phyloP scores from a whole-genome alignment of 805 yeast species.

The Saccharomyces eubayanus region DNA sequence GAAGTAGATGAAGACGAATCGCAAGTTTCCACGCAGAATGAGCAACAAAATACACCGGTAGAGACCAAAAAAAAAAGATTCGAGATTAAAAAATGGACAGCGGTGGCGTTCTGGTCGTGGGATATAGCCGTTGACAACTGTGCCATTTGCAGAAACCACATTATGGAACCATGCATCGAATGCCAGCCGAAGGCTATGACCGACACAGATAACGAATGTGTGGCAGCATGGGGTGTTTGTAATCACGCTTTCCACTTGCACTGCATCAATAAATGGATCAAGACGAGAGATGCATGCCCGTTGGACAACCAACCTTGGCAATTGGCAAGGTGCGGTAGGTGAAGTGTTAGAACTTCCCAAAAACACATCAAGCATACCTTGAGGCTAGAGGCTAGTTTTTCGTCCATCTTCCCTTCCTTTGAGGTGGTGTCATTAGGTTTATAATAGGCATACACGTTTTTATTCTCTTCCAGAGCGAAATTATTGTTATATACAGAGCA shows the following conservation, averaged over 20 bases:
- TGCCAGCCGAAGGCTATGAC: conserved; percentile 78
- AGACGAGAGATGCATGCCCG: conserved; percentile 93
- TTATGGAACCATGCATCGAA: conserved; percentile 97
- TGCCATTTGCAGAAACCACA: conserved; percentile 95
- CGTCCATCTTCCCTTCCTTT: not conserved
- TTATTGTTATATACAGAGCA: not conserved
- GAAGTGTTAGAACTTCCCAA: conserved; percentile 4
- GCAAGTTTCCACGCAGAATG: not conserved
- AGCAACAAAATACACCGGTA: not conserved
- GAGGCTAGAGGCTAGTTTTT: not conserved
- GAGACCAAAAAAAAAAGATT: conserved; percentile 54
- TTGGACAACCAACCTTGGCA: conserved; percentile 90
- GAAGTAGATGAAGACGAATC: conserved; percentile 17
- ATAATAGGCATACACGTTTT: not conserved
- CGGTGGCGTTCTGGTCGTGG: conserved; percentile 99
- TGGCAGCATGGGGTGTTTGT: conserved; percentile 95
- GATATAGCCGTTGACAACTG: conserved; percentile 91
- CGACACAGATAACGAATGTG: conserved; percentile 62
- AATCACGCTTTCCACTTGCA: conserved; percentile 98
- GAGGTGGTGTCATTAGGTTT: not conserved
- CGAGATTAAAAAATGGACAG: conserved; percentile 96
- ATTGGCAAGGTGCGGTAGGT: conserved; percentile 64
- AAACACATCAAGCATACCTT: not conserved
- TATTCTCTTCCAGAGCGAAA: not conserved
- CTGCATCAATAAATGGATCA: conserved; percentile 92